Percentiles rank a stretch among this genome's conserved stretches.
phyloP scores from a whole-genome alignment of 2,329 filamentous ascomycete genomes.

The Alternaria incomplexa region DNA sequence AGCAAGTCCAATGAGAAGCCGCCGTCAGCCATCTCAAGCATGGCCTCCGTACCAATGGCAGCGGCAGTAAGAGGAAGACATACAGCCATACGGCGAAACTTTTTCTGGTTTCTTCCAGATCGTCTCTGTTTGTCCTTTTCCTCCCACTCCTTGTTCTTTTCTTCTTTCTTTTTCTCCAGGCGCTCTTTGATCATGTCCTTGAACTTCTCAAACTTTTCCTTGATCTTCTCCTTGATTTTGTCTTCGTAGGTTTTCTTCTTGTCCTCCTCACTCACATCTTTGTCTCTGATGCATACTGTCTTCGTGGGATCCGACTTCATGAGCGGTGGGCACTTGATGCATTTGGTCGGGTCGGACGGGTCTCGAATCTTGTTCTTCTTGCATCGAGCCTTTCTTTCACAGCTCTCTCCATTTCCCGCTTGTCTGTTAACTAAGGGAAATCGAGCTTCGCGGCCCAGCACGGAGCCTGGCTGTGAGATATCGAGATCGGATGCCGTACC shows the following conservation, averaged over 20 bases:
- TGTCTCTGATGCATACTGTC: slow-evolving; percentile 9
- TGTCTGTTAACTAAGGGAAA: background rate
- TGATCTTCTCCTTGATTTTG: slow-evolving; percentile 8
- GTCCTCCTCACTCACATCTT: slow-evolving; percentile 8
- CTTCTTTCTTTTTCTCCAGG: slow-evolving; percentile 3
- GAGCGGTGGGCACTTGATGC: slow-evolving; percentile 12
- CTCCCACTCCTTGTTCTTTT: slow-evolving; percentile 11
- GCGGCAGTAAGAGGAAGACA: slow-evolving; percentile 10
- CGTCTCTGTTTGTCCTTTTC: slow-evolving; percentile 9
- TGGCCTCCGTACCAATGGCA: slow-evolving; percentile 11
- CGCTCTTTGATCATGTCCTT: background rate
- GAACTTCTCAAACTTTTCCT: background rate
- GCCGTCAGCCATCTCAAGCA: slow-evolving; percentile 13
- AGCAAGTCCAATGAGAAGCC: slow-evolving; percentile 12
- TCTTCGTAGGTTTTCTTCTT: slow-evolving; percentile 8
- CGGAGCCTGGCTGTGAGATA: background rate
- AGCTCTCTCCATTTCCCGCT: background rate
- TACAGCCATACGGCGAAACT: slow-evolving; percentile 6
- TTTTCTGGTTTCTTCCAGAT: slow-evolving; percentile 10
- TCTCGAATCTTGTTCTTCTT: slow-evolving; percentile 13
- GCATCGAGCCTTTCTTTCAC: slow-evolving; percentile 10
- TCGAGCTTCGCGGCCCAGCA: background rate
- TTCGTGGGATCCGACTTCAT: slow-evolving; percentile 10
- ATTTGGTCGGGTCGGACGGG: slow-evolving; percentile 7
- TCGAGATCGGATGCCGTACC: background rate